Evolutionary conservation across 805 yeast genomes (phyloP).

Genomic region (Metschnikowia arizonensis): DNA sequence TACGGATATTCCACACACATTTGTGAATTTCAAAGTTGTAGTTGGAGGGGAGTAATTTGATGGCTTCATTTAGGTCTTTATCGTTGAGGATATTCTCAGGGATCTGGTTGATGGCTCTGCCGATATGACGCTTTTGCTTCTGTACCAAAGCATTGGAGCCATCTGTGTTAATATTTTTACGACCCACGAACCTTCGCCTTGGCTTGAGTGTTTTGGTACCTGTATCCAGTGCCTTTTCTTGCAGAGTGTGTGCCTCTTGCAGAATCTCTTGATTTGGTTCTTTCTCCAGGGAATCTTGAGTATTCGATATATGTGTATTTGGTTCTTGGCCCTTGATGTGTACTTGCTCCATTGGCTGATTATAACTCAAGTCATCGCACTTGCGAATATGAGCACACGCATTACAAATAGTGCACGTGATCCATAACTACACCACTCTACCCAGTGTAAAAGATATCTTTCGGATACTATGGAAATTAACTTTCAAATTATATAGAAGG

Average conservation of each 20-base stretch:
- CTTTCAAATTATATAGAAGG: no score
- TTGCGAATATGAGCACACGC: neutral
- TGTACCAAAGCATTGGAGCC: constrained; percentile 11
- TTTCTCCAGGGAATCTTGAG: neutral
- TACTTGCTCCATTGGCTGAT: neutral
- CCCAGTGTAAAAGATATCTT: no score
- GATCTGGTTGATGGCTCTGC: constrained; percentile 74
- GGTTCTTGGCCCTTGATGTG: neutral
- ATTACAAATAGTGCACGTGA: constrained; percentile 1
- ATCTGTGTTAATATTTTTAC: constrained; percentile 6
- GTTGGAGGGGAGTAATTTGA: constrained; percentile 76
- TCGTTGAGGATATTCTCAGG: constrained; percentile 83
- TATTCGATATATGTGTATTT: no score
- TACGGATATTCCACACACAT: constrained; percentile 87
- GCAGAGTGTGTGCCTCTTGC: neutral
- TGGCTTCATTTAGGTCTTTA: constrained; percentile 77
- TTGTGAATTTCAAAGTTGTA: constrained; percentile 95
- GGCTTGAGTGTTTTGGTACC: constrained; percentile 22
- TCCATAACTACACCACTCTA: no score
- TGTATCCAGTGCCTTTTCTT: neutral
- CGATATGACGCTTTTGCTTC: constrained; percentile 30
- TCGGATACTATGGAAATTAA: no score
- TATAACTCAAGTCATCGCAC: neutral
- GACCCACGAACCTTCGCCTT: constrained; percentile 60
- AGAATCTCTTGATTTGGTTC: no score